Evolutionary conservation across 2,329 filamentous ascomycete species (phyloP).

Genomic region (Fusarium globosum): DNA sequence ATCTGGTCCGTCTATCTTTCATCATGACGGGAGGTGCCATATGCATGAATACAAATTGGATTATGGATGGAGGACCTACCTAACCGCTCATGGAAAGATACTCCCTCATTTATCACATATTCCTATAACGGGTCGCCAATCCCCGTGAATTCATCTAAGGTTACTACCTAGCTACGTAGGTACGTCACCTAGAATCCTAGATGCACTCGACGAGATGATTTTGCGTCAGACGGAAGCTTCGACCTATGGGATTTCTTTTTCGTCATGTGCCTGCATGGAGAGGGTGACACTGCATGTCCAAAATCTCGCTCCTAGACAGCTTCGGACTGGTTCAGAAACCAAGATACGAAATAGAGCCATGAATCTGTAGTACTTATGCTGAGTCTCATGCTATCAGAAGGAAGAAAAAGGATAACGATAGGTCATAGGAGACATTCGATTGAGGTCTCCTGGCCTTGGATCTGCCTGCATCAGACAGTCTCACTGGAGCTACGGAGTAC

Average conservation of each 20-base stretch:
- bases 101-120: conserved; percentile 14
- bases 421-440: neutral
- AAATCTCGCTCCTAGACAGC: neutral
- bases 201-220: neutral
- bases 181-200: neutral
- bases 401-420: neutral
- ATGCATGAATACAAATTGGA: conserved; percentile 4
- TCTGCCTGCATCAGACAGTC: neutral
- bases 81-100: neutral
- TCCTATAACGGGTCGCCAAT: conserved; percentile 15
- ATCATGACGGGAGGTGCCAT: neutral
- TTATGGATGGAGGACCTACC: neutral
- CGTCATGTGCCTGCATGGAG: neutral
- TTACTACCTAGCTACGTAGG: neutral
- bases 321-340: neutral
- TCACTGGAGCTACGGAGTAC: neutral
- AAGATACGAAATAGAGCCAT: neutral
- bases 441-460: neutral
- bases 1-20: conserved; percentile 9
- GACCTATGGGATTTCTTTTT: neutral
- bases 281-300: neutral
- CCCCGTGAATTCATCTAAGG: neutral
- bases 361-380: neutral
- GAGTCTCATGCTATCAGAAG: neutral
- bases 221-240: neutral